Evolutionary conservation across 2,329 filamentous ascomycete species (phyloP), one percentile per base, ranked within the genome.

Genomic region (Ascochyta viciae-villosae): DNA sequence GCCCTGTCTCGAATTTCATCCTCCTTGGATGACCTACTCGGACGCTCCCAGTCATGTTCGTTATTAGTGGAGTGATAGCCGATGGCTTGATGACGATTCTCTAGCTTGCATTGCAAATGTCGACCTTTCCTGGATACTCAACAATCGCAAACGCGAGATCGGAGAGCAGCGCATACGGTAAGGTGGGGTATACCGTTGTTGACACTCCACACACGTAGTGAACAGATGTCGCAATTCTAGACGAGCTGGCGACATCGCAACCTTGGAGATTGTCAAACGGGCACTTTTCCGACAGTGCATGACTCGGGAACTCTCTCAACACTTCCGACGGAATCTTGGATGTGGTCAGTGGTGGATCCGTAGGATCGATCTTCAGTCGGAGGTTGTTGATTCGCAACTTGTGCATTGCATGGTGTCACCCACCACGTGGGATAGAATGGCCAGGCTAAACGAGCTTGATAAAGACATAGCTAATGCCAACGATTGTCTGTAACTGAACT

Each of bases 161-260:
- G 38, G 38, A 42, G 15, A 15, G 19, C 15, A 35, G 9, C n/a
- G 13, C 15, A 22, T 34, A 5, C 19, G 24, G 15, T 12, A 16
- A 35, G 34, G 38, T 40, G 44, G 41, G 31, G 49, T 50, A 35
- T 37, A 34, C 38, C 41, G 40, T 12, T 16, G 29, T 31, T 12
- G 3, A 15, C 12, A 31, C 10, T 31, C 29, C 29, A 12, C 12
- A 5, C 47, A 48, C 46, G 42, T 48, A 15, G 47, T 46, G 55
- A 31, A 42, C 29, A 31, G 37, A 64, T 61, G 54, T 57, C 62
- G 62, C 60, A 60, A 64, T 62, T 40, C 33, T 54, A n/a, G 19
- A 45, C 51, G 37, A 51, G 52, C 47, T 62, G 50, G 50, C 62
- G 56, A 58, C 62, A 64, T 64, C 48, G 38, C 29, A 45, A 58